phyloP scores from a whole-genome alignment of 208 protist genomes.

The Wallacemonas sp. region DNA sequence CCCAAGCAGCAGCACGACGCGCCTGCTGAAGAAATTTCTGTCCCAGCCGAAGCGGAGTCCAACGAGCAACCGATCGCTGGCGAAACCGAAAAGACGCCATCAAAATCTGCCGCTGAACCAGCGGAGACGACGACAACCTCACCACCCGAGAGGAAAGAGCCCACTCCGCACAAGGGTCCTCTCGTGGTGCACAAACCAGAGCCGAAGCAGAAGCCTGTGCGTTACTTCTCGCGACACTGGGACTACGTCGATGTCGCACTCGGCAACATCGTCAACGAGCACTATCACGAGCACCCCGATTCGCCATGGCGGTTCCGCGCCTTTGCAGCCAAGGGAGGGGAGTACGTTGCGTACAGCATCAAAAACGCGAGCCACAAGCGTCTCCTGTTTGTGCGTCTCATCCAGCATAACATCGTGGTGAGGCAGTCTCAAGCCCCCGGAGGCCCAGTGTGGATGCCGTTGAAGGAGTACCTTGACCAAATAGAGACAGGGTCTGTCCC shows the following conservation, averaged over 20 bases:
- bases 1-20: background rate
- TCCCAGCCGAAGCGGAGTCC: background rate
- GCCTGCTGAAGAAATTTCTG: background rate
- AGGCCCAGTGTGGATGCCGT: slow-evolving; percentile 12
- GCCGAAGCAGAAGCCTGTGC: slow-evolving; percentile 22
- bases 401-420: slow-evolving; percentile 59
- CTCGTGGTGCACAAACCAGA: slow-evolving; percentile 4
- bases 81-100: background rate
- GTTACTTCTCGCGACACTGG: slow-evolving; percentile 50
- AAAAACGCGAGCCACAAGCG: slow-evolving; percentile 26
- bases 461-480: background rate
- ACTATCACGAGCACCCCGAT: slow-evolving; percentile 39
- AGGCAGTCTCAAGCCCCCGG: slow-evolving; percentile 28
- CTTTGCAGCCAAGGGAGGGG: slow-evolving; percentile 44
- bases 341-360: slow-evolving; percentile 76
- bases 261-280: slow-evolving; percentile 43
- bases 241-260: slow-evolving; percentile 65
- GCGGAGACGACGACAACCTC: too few relatives aligned
- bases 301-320: slow-evolving; percentile 58
- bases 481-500: background rate
- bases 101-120: too few relatives aligned
- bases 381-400: slow-evolving; percentile 53
- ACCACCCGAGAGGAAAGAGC: too few relatives aligned
- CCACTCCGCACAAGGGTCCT: too few relatives aligned
- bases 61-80: too few relatives aligned